Conservation (phyloP, 1,139 yeast genomes). For the Hansenula lynferdii region DNA sequence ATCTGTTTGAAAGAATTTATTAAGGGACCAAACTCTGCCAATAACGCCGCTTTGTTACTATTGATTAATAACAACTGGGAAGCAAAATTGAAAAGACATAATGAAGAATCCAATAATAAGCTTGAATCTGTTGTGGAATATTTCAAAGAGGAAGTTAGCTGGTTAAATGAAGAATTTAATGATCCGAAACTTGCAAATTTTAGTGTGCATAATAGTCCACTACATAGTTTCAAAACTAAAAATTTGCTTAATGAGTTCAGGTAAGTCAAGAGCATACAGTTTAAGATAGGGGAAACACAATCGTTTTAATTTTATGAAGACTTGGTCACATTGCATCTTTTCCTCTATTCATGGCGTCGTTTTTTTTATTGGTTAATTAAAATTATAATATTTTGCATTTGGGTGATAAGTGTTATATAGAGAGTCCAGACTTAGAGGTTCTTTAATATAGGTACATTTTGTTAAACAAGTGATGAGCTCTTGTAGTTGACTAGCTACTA, state of each 20-base stretch:
- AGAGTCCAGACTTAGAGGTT: too few relatives aligned
- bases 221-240: constrained; percentile 12
- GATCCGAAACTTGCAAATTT: constrained; percentile 10
- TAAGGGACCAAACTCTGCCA: constrained; percentile 19
- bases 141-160: constrained; percentile 34
- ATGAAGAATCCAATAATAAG: constrained; percentile 49
- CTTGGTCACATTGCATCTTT: too few relatives aligned
- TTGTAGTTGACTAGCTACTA: too few relatives aligned
- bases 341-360: too few relatives aligned
- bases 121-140: constrained; percentile 44
- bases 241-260: constrained; percentile 6
- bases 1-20: constrained; percentile 50
- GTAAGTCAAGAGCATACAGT: background rate
- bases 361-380: too few relatives aligned
- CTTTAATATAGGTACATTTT: constrained; percentile 27
- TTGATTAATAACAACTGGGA: constrained; percentile 49
- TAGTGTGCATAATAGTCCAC: constrained; percentile 19
- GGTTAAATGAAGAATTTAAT: constrained; percentile 11
- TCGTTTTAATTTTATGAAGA: too few relatives aligned
- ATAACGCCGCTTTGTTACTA: constrained; percentile 30
- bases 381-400: too few relatives aligned
- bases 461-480: too few relatives aligned
- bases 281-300: too few relatives aligned
- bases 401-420: too few relatives aligned
- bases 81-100: constrained; percentile 52